These are phyloP conservation scores for Ganoderma sinense DNA, from an alignment of 1,284 basidiomycete genomes.

Conservation along the genomic window DNA sequence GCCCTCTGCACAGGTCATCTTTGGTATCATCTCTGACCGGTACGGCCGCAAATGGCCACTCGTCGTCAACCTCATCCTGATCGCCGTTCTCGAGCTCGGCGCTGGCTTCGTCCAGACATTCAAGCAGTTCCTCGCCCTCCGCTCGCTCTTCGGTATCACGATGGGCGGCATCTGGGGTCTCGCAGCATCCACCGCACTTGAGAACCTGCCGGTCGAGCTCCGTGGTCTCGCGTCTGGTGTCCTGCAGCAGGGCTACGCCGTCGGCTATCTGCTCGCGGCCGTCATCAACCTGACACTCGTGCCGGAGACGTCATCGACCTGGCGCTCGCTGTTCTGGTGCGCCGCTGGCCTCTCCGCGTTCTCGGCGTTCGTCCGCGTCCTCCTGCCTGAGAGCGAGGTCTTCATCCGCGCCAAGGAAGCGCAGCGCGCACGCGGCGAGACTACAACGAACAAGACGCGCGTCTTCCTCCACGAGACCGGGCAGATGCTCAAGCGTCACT, in stretches of 20 bases:
- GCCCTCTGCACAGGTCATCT: slow-evolving; percentile 60
- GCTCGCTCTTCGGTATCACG: slow-evolving; percentile 84
- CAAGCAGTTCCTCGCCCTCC: slow-evolving; percentile 72
- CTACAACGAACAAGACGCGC: slow-evolving; percentile 63
- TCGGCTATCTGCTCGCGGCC: slow-evolving; percentile 55
- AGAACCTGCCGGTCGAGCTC: slow-evolving; percentile 88
- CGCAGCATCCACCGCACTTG: slow-evolving; percentile 79
- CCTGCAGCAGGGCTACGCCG: slow-evolving; percentile 75
- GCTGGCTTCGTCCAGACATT: slow-evolving; percentile 79
- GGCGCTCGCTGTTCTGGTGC: slow-evolving; percentile 76
- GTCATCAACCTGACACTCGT: slow-evolving; percentile 84
- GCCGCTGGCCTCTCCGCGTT: slow-evolving; percentile 77
- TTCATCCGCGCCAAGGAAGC: slow-evolving; percentile 71
- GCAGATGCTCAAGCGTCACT: slow-evolving; percentile 85
- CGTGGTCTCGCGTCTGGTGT: slow-evolving; percentile 90
- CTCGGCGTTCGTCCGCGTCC: slow-evolving; percentile 74
- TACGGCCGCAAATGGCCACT: slow-evolving; percentile 96
- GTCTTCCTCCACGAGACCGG: slow-evolving; percentile 78
- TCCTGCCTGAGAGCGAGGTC: slow-evolving; percentile 84
- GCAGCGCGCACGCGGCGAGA: slow-evolving; percentile 50
- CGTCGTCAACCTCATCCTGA: slow-evolving; percentile 76
- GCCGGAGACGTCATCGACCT: slow-evolving; percentile 53
- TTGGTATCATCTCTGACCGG: slow-evolving; percentile 83
- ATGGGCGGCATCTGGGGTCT: slow-evolving; percentile 93
- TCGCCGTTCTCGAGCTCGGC: slow-evolving; percentile 82